Percentiles rank a stretch among this genome's conserved stretches.
Conservation (phyloP, 805 yeast genomes). For the Komagataella ulmi region DNA sequence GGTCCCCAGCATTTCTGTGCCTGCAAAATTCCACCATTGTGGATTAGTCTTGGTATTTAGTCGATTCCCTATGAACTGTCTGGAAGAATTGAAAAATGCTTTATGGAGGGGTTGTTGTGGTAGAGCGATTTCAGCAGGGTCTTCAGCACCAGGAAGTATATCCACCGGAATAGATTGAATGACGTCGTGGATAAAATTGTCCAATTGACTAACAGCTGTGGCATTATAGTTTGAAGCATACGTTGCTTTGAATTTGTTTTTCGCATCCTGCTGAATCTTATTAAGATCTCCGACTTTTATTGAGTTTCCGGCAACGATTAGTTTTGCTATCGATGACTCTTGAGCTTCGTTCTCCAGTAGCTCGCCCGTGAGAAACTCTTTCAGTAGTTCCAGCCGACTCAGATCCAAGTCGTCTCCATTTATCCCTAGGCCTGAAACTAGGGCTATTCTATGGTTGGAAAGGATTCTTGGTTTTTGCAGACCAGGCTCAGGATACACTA, state of each 20-base stretch:
- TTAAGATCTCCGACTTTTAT: slow-evolving; percentile 11
- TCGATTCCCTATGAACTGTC: slow-evolving; percentile 18
- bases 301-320: slow-evolving; percentile 69
- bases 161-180: slow-evolving; percentile 52
- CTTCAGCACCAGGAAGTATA: slow-evolving; percentile 74
- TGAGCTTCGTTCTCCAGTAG: slow-evolving; percentile 17
- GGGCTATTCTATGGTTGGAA: slow-evolving; percentile 36
- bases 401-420: slow-evolving; percentile 28
- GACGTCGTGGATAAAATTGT: slow-evolving; percentile 41
- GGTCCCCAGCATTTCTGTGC: slow-evolving; percentile 50
- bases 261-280: slow-evolving; percentile 13
- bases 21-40: slow-evolving; percentile 46
- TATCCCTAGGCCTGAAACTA: slow-evolving; percentile 67
- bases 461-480: slow-evolving; percentile 31
- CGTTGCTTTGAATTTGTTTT: slow-evolving; percentile 32
- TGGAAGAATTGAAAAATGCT: slow-evolving; percentile 45
- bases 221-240: slow-evolving; percentile 39
- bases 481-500: slow-evolving; percentile 55
- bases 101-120: slow-evolving; percentile 90
- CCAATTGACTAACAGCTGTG: slow-evolving; percentile 40
- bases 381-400: slow-evolving; percentile 40
- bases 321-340: slow-evolving; percentile 22
- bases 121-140: slow-evolving; percentile 71
- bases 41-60: slow-evolving; percentile 52
- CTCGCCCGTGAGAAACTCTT: slow-evolving; percentile 63